Evolutionary conservation across 1,139 yeast genomes (phyloP), one percentile per base, ranked within the genome.

Genomic region (Geotrichum citri-aurantii): DNA sequence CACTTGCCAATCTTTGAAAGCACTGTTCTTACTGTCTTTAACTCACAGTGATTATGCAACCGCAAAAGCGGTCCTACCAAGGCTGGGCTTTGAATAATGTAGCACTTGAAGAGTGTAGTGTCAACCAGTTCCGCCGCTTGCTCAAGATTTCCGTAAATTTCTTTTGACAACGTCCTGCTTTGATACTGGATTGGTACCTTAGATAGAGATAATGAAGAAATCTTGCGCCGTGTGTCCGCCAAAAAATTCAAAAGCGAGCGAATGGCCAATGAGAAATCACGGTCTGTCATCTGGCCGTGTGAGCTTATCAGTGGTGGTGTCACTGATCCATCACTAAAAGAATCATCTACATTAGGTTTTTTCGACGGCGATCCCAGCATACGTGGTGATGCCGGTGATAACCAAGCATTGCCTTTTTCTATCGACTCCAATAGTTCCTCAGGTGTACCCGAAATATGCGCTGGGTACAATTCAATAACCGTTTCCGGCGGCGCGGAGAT

Each of bases 21-120:
- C 57, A 82, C 78, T 6, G 75, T 71, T 56, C 82, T 81, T 1
- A 90, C 96, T 2, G 82, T 78, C 0, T 75, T 75, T 1, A 86
- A 79, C 66, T 86, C 85, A 73, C 97, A 90, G 62, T 78, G 77
- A 68, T 92, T 93, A 48, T 82, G 81, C 1, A 91, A 78, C 56
- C 98, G 77, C 7, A 93, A 78, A 40, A 93, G 79, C 0, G 98
- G 95, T 0, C 95, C 96, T 19, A 93, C 79, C 68, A 93, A 77
- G 65, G 86, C 81, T 0, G 91, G 89, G 59, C 83, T 82, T 46
- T 82, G 81, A 31, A 83, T 71, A 64, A 84, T 77, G 68, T 93
- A 93, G 62, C 95, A 83, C 57, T 83, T 77, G 66, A 93, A 89
- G 31, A 93, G 76, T 0, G 91, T 79, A 0, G 97, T 88, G 67